phyloP scores from a whole-genome alignment of 2,329 filamentous ascomycete species.

The Aspergillus sp. region DNA sequence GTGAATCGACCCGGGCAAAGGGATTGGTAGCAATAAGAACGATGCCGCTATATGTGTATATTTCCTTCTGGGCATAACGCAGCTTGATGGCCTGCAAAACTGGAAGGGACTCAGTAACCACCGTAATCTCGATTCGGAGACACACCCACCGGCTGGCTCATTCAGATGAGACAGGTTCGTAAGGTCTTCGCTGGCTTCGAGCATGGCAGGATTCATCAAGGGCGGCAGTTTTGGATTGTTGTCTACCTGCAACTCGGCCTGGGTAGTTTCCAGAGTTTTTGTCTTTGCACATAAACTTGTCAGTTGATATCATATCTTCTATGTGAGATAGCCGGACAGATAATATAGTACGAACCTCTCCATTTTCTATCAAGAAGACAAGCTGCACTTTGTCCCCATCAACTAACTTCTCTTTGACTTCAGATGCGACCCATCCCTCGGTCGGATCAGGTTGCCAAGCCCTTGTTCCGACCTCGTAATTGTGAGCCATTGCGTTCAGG shows the following conservation, averaged over 20 bases:
- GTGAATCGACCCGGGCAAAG: conserved; percentile 93
- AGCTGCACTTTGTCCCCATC: conserved; percentile 85
- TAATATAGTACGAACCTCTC: conserved; percentile 65
- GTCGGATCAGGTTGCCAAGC: conserved; percentile 97
- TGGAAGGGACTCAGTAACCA: conserved; percentile 44
- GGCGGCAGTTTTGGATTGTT: conserved; percentile 80
- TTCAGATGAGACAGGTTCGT: conserved; percentile 98
- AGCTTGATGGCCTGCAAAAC: conserved; percentile 97
- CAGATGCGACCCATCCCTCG: conserved; percentile 96
- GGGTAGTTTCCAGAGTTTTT: conserved; percentile 76
- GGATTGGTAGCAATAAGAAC: conserved; percentile 98
- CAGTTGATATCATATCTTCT: conserved; percentile 4
- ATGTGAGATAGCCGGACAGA: not conserved
- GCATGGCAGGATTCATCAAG: conserved; percentile 96
- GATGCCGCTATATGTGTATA: conserved; percentile 99
- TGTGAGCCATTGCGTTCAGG: conserved; percentile 68
- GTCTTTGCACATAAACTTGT: conserved; percentile 53
- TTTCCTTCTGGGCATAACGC: conserved; percentile 97
- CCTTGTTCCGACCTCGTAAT: conserved; percentile 93
- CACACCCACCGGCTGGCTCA: conserved; percentile 81
- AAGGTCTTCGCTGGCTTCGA: conserved; percentile 96
- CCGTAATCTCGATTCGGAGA: conserved; percentile 1
- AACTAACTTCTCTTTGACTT: conserved; percentile 81
- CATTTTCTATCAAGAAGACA: conserved; percentile 87
- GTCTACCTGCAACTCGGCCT: conserved; percentile 73